These are phyloP conservation scores for Cymbidium sinense DNA, from an alignment of 106 monocot species.

Conservation along the genomic window DNA sequence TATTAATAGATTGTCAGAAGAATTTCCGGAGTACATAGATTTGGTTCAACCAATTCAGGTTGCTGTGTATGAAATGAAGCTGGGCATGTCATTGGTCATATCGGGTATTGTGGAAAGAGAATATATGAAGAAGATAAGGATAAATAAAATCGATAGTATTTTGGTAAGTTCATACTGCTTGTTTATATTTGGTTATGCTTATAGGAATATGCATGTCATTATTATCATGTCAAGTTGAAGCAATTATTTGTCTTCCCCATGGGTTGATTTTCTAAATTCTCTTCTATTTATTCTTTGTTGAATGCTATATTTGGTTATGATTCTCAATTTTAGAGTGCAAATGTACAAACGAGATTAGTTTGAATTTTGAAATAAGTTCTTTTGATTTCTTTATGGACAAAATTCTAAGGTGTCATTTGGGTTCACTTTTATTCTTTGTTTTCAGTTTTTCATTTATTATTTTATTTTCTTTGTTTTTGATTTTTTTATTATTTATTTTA, in stretches of 20 bases:
- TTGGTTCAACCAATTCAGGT: conserved; percentile 82
- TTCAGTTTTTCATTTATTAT: too few relatives aligned
- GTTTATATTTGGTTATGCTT: not conserved
- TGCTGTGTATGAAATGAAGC: conserved; percentile 91
- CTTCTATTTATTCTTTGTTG: not conserved
- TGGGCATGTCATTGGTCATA: conserved; percentile 52
- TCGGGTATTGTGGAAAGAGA: conserved; percentile 50
- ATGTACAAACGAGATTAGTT: too few relatives aligned
- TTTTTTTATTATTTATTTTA: too few relatives aligned
- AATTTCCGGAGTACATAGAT: conserved; percentile 63
- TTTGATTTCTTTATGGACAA: too few relatives aligned
- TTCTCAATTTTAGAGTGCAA: too few relatives aligned
- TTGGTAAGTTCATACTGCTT: conserved; percentile 32
- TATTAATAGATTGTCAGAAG: conserved; percentile 54
- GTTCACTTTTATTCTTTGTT: too few relatives aligned
- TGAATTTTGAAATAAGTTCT: too few relatives aligned
- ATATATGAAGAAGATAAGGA: conserved; percentile 37
- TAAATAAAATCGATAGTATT: conserved; percentile 27
- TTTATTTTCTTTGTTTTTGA: too few relatives aligned
- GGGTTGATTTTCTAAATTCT: not conserved
- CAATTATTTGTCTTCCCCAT: not conserved
- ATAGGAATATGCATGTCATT: not conserved
- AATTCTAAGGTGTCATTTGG: too few relatives aligned
- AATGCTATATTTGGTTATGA: not conserved
- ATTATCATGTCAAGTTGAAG: not conserved